Base-by-base conservation (phyloP, 768 basidiomycete genomes). In the Mycena sanguinolenta region DNA sequence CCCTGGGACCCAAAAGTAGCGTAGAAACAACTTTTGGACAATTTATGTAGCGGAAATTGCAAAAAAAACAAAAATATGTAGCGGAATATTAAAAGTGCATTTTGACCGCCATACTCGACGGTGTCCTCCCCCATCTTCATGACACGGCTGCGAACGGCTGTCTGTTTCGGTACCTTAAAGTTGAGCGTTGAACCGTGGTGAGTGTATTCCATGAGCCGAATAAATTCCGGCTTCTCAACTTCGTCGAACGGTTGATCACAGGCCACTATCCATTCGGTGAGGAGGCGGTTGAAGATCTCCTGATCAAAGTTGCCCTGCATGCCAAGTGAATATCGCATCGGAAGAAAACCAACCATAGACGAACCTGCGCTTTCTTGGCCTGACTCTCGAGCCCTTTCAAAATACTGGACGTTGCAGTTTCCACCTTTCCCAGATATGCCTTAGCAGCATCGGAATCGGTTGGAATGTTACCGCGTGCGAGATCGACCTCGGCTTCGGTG, bases 61-160 rank as follows among this genome's bases (percentile, higher is more conserved):
- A n/a, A n/a, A n/a, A n/a, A n/a, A n/a, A n/a, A n/a, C n/a, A n/a
- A n/a, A n/a, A n/a, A n/a, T n/a, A n/a, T n/a, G n/a, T n/a, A n/a
- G n/a, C n/a, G n/a, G n/a, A n/a, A n/a, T n/a, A n/a, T n/a, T n/a
- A n/a, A n/a, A n/a, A n/a, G n/a, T n/a, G n/a, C n/a, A n/a, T n/a
- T n/a, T n/a, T n/a, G n/a, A n/a, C n/a, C n/a, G n/a, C n/a, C n/a
- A n/a, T n/a, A n/a, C n/a, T n/a, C n/a, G n/a, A 74, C 61, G 23
- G 46, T 72, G 19, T 74, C 66, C 28, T 72, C 65, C 6, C 70
- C 70, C 64, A 71, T 65, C 25, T 71, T 62, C 65, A 71, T 67
- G 36, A 73, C 42, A 23, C 62, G 60, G 23, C 21, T 25, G n/a
- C 52, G 38, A 58, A 73, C 59, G 16, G 63, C 50, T 5, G 57